A percentile compares a stretch with the other conserved stretches of the same genome.
phyloP scores from a whole-genome alignment of 768 basidiomycete species.

The Chlorophyllum brunneum region DNA sequence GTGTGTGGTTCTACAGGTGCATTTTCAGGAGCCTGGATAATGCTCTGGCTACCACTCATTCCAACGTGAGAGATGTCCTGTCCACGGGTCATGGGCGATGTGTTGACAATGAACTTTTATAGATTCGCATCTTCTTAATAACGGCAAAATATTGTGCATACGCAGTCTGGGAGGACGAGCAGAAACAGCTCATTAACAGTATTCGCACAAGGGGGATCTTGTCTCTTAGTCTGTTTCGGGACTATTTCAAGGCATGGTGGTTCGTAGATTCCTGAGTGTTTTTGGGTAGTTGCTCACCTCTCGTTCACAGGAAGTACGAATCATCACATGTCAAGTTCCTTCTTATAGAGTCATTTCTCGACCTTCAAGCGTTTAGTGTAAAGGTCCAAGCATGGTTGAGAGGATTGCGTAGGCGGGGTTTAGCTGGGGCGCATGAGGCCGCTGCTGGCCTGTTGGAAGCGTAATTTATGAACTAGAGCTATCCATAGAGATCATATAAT shows the following conservation, averaged over 20 bases:
- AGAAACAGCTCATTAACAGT: slow-evolving; percentile 36
- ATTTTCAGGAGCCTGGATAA: slow-evolving; percentile 67
- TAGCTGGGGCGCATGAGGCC: slow-evolving; percentile 65
- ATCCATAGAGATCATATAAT: slow-evolving; percentile 11
- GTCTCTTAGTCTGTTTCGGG: slow-evolving; percentile 39
- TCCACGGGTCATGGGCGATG: not conserved
- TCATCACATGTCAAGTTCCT: slow-evolving; percentile 46
- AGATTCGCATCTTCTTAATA: slow-evolving; percentile 87
- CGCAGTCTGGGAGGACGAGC: slow-evolving; percentile 77
- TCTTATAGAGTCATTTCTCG: slow-evolving; percentile 59
- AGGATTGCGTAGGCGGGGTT: slow-evolving; percentile 55
- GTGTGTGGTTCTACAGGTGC: too few species aligned
- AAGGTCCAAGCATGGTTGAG: slow-evolving; percentile 61
- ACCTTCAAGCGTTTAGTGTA: slow-evolving; percentile 51
- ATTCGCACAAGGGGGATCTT: slow-evolving; percentile 51
- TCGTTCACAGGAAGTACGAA: slow-evolving; percentile 51
- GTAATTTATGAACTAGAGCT: not conserved
- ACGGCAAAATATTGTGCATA: slow-evolving; percentile 84
- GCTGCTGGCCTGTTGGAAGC: slow-evolving; percentile 58
- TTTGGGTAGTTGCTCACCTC: not conserved
- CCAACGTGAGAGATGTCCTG: slow-evolving; percentile 53
- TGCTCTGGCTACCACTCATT: slow-evolving; percentile 84
- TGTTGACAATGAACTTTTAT: slow-evolving; percentile 17
- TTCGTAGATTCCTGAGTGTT: slow-evolving; percentile 30
- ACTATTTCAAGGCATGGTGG: slow-evolving; percentile 68